Evolutionary conservation across 441 rosid species (phyloP), one percentile per base, ranked within the genome.

Genomic region (Aleurites moluccanus): DNA sequence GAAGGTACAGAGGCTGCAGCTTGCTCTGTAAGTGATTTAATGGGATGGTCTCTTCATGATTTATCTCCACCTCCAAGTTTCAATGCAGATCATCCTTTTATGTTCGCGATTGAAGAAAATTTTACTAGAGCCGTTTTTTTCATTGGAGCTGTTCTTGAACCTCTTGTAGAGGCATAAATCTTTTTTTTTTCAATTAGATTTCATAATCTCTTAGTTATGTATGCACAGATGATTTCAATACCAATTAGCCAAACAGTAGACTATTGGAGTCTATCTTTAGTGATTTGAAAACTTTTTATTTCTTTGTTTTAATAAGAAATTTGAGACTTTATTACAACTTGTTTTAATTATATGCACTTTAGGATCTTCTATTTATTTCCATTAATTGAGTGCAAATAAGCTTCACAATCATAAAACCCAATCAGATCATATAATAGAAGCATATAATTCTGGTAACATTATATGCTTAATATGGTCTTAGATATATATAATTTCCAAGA

Each of bases 1-100:
- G n/a, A 44, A 15, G 75, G 67, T 42, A 72, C 25, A 16, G 75
- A 60, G 47, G 67, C 75, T 60, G 75, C 75, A 16, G 73, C 62
- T 52, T 55, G 18, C 13, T 2, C 62, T 64, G 47, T 18, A 20
- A 2, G 15, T 47, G 35, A 15, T 3, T 13, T 45, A 20, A 8
- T 28, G 21, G 9, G 28, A 40, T n/a, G 44, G 13, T 1, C 33
- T 2, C 1, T 0, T 14, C 28, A 6, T 25, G 5, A 18, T 15
- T 23, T 15, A 3, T 47, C 28, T 4, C 49, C 30, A 3, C 16
- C 14, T 52, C 20, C 42, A 13, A 28, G 25, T 3, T 68, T 28
- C 18, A 0, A 28, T 52, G 63, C 50, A 38, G 63, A 69, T 16
- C 72, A 69, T 52, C 73, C 62, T 10, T 53, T 69, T 9, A 10